Base-by-base conservation (phyloP, 441 rosid species). In the Arabidopsis hybrid region DNA sequence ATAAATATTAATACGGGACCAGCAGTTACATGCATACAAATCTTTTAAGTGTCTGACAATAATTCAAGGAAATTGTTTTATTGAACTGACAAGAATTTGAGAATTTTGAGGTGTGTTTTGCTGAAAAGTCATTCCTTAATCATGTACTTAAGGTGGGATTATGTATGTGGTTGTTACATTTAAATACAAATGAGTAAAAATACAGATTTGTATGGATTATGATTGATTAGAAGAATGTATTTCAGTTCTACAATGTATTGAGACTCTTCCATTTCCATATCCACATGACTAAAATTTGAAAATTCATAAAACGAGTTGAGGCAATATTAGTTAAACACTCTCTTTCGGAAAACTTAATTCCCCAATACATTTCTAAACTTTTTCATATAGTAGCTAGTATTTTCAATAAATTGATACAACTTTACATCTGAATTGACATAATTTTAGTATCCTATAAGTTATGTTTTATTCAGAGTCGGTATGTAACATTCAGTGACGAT, bases 61-160 rank as follows among this genome's bases (percentile, higher is more conserved):
- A 46, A 64, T 70, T 55, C 36, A 36, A 16, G 29, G 4, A 7
- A 8, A 21, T 21, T 45, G 58, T 56, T 46, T 69, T 18, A 35
- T 56, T 18, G 16, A 45, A 47, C 52, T 10, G 40, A 16, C 35
- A 26, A 75, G 26, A 43, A 45, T 14, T 50, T 18, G 12, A 50
- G 67, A 64, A 63, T 64, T 60, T 63, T 76, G 55, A 76, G 46
- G 66, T 76, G 69, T 70, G 56, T 70, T 61, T 70, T 38, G 71
- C 40, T 38, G 29, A 69, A 17, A 49, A 39, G 62, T 70, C 67
- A 70, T 31, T 64, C 5, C 12, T 63, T 63, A 70, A 56, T 69
- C 39, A 76, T 76, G 75, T 32, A 57, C 39, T 63, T 64, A 26
- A 47, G 65, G 55, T 63, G 71, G 31, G 52, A 76, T 70, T 21